These are phyloP conservation scores for Malus sylvestris DNA, from an alignment of 306 rosid genomes.

Conservation along the genomic window DNA sequence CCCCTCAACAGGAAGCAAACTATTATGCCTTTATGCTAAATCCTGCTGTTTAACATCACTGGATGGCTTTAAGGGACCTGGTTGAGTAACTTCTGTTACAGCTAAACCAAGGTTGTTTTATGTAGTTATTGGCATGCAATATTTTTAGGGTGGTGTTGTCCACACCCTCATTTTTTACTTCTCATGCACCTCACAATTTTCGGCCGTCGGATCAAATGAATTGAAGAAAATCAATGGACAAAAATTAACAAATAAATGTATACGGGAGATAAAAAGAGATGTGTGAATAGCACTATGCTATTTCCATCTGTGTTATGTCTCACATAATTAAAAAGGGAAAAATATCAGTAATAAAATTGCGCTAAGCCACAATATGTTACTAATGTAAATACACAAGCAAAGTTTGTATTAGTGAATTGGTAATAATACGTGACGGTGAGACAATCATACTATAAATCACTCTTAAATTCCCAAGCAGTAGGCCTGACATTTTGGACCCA, in stretches of 20 bases:
- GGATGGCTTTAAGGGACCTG: neutral
- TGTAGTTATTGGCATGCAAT: neutral
- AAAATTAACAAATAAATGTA: too few species aligned
- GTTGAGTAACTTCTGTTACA: neutral
- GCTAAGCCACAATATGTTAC: neutral
- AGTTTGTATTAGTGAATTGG: neutral
- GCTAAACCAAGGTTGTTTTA: neutral
- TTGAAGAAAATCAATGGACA: too few species aligned
- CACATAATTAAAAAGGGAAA: neutral
- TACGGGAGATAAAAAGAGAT: too few species aligned
- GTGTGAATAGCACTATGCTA: neutral
- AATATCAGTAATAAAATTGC: neutral
- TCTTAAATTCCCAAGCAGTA: too few species aligned
- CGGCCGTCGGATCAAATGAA: too few species aligned
- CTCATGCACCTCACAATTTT: too few species aligned
- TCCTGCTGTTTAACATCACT: neutral
- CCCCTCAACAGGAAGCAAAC: slow-evolving; percentile 17
- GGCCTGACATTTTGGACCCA: too few species aligned
- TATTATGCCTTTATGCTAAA: neutral
- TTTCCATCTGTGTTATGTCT: neutral
- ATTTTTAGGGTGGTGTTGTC: too few species aligned
- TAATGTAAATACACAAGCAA: neutral
- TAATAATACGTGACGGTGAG: neutral
- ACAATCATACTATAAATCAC: too few species aligned
- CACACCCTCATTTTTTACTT: too few species aligned